Evolutionary conservation across 169 alveolate genomes (phyloP), one percentile per base, ranked within the genome.

Genomic region (Cyclospora cayetanensis): DNA sequence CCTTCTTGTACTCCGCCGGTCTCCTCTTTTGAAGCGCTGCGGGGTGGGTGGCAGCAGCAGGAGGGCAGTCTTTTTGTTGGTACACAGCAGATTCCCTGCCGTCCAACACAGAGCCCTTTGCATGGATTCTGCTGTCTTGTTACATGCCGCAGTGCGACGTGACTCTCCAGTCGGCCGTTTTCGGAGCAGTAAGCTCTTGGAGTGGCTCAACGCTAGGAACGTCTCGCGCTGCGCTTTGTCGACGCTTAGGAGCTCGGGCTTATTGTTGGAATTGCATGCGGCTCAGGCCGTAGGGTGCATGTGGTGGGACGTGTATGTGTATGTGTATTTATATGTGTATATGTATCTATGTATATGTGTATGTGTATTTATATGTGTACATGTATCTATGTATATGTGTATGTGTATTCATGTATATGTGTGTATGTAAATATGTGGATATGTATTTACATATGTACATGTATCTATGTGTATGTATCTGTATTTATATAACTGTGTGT

Each of bases 61-160:
- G n/a, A n/a, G n/a, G n/a, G n/a, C n/a, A n/a, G n/a, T n/a, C n/a
- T n/a, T n/a, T n/a, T n/a, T n/a, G n/a, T n/a, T n/a, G n/a, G n/a
- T n/a, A n/a, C n/a, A n/a, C n/a, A n/a, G n/a, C n/a, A n/a, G n/a
- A n/a, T n/a, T n/a, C n/a, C n/a, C n/a, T n/a, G n/a, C n/a, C n/a
- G n/a, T n/a, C n/a, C n/a, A n/a, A n/a, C n/a, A n/a, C n/a, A n/a
- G n/a, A n/a, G n/a, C n/a, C n/a, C n/a, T n/a, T n/a, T n/a, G n/a
- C n/a, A n/a, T n/a, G n/a, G n/a, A n/a, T n/a, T n/a, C n/a, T n/a
- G n/a, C n/a, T n/a, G n/a, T n/a, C n/a, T n/a, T n/a, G n/a, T n/a
- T n/a, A n/a, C n/a, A n/a, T n/a, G n/a, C n/a, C 72, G n/a, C 31
- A 60, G 72, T 60, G 72, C 72, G 72, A 60, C 5, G 72, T 60